Evolutionary conservation across 176 grass and related monocot genomes (phyloP).

Genomic region (Aegilops umbellulata): DNA sequence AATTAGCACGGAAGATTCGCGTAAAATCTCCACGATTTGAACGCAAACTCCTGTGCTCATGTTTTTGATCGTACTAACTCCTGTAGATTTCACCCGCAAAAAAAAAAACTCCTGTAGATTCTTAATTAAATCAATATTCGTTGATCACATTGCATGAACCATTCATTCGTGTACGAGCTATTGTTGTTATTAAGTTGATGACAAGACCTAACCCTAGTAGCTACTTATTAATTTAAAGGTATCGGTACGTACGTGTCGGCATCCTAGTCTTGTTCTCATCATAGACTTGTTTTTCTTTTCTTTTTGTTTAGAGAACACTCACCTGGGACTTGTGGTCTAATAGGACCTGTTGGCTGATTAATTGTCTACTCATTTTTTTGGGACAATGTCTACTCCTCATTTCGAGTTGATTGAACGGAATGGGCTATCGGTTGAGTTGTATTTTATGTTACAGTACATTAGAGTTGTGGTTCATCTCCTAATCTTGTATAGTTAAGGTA

Average conservation of each 20-base stretch:
- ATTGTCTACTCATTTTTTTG: no score
- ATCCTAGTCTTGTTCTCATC: neutral
- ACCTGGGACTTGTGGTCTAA: no score
- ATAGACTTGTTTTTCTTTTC: neutral
- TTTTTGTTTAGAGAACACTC: no score
- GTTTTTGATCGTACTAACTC: constrained; percentile 4
- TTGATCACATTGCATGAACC: neutral
- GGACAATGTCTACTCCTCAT: no score
- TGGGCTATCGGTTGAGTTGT: no score
- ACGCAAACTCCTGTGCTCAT: neutral
- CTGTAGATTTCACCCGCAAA: no score
- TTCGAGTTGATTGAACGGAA: no score
- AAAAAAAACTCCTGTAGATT: constrained; percentile 20
- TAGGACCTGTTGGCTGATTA: no score
- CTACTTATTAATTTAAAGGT: neutral
- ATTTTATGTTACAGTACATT: no score
- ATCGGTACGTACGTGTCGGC: neutral
- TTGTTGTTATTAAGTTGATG: neutral
- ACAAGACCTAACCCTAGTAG: neutral
- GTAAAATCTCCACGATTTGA: neutral
- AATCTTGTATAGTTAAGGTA: no score
- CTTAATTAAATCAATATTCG: neutral
- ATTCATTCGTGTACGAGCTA: neutral
- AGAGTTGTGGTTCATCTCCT: no score
- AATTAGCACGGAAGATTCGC: neutral